Evolutionary conservation across 305 asterid genomes (phyloP).

Genomic region (Plantago rigida): DNA sequence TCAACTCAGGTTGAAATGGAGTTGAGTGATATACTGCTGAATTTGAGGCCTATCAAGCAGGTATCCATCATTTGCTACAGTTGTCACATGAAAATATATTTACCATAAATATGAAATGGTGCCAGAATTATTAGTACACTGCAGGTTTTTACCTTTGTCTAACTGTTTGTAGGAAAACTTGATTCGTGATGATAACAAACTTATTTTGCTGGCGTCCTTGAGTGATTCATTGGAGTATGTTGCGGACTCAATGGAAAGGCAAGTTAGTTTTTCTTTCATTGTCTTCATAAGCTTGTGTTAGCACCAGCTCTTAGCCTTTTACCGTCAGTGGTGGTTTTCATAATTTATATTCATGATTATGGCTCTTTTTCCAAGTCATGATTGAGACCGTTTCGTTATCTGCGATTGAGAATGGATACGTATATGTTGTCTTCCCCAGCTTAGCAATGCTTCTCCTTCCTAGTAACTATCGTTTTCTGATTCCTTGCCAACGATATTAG

Average conservation of each 20-base stretch:
- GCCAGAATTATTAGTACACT: conserved; percentile 1
- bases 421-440: conserved; percentile 11
- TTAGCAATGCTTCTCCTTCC: not conserved
- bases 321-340: not conserved
- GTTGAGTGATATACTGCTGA: conserved; percentile 61
- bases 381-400: not conserved
- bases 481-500: not conserved
- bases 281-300: conserved; percentile 18
- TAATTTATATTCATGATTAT: not conserved
- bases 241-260: conserved; percentile 96
- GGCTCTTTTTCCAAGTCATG: conserved; percentile 11
- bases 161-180: conserved; percentile 68
- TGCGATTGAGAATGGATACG: not conserved
- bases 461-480: not conserved
- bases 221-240: conserved; percentile 96
- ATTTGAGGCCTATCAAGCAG: conserved; percentile 92
- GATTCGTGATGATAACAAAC: conserved; percentile 91
- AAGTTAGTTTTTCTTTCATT: conserved; percentile 29
- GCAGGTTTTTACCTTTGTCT: conserved; percentile 19
- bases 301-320: conserved; percentile 8
- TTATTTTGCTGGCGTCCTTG: conserved; percentile 84
- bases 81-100: not conserved
- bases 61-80: conserved; percentile 33
- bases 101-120: not conserved
- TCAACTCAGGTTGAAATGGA: conserved; percentile 58